Conservation (phyloP, 306 rosid species). For the Ziziphus jujuba region DNA sequence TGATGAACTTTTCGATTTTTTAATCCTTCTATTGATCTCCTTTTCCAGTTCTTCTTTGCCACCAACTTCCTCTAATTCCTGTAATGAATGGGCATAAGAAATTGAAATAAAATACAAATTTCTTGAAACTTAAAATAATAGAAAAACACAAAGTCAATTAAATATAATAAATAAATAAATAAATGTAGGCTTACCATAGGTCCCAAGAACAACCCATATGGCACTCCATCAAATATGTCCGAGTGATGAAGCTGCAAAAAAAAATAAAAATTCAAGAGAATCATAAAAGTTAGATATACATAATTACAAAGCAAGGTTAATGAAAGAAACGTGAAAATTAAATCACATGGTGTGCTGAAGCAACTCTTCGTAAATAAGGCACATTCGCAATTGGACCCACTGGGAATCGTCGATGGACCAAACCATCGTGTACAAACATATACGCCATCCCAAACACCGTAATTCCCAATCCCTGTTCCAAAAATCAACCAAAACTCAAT, state of each 20-base stretch:
- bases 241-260: constrained; percentile 69
- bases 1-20: constrained; percentile 11
- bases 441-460: constrained; percentile 90
- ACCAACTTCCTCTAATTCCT: constrained; percentile 78
- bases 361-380: constrained; percentile 79
- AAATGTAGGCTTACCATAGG: constrained; percentile 49
- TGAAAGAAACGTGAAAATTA: not conserved
- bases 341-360: constrained; percentile 81
- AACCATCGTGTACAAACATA: constrained; percentile 95
- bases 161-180: not conserved
- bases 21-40: constrained; percentile 49
- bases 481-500: not conserved
- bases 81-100: constrained; percentile 15
- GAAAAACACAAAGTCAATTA: not conserved
- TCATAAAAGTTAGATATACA: not conserved
- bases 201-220: constrained; percentile 90
- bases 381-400: constrained; percentile 91
- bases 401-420: constrained; percentile 83
- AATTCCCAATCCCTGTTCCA: constrained; percentile 75
- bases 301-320: not conserved
- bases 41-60: constrained; percentile 66
- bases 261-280: not conserved
- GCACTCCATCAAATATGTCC: constrained; percentile 68
- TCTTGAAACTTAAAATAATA: not conserved
- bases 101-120: too few relatives aligned